These are phyloP conservation scores for Diddensiella caesifluorescens DNA, from an alignment of 805 yeast species.

Conservation along the genomic window DNA sequence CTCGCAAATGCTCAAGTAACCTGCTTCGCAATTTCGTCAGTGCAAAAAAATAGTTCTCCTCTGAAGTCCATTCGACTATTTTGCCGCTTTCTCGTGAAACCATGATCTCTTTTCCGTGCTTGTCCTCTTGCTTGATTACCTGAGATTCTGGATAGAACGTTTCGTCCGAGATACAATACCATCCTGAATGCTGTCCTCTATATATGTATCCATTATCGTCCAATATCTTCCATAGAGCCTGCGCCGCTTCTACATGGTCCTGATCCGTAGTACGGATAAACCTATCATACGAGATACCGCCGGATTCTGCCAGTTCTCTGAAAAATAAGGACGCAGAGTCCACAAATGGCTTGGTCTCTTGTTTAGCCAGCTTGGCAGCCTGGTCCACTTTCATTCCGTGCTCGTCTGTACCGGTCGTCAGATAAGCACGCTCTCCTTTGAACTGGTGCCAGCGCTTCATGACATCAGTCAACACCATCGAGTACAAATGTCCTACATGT, in stretches of 20 bases:
- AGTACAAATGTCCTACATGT: slow-evolving; percentile 87
- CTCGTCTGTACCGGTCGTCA: slow-evolving; percentile 94
- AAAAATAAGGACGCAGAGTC: slow-evolving; percentile 65
- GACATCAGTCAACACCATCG: slow-evolving; percentile 80
- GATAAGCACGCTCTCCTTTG: slow-evolving; percentile 19
- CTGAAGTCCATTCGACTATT: slow-evolving; percentile 69
- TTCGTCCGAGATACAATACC: slow-evolving; percentile 95
- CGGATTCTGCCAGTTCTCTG: slow-evolving; percentile 51
- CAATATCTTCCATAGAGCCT: slow-evolving; percentile 63
- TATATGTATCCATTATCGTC: slow-evolving; percentile 60
- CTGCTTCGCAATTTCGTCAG: slow-evolving; percentile 54
- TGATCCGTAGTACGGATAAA: slow-evolving; percentile 87
- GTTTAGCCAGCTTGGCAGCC: slow-evolving; percentile 59
- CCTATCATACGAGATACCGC: slow-evolving; percentile 58
- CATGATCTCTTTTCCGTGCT: slow-evolving; percentile 24
- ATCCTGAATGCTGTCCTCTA: slow-evolving; percentile 80
- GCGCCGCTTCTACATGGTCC: slow-evolving; percentile 67
- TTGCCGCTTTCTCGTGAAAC: slow-evolving; percentile 62
- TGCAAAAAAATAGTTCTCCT: slow-evolving; percentile 81
- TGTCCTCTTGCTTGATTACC: slow-evolving; percentile 33
- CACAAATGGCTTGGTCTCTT: slow-evolving; percentile 63
- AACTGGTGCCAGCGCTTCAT: slow-evolving; percentile 65
- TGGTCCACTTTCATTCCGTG: slow-evolving; percentile 90
- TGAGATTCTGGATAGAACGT: slow-evolving; percentile 86
- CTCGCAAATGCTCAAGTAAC: slow-evolving; percentile 46